A percentile compares a stretch with the other conserved stretches of the same genome.
phyloP scores from a whole-genome alignment of 2,329 filamentous ascomycete genomes.

The Calonectria naviculata region DNA sequence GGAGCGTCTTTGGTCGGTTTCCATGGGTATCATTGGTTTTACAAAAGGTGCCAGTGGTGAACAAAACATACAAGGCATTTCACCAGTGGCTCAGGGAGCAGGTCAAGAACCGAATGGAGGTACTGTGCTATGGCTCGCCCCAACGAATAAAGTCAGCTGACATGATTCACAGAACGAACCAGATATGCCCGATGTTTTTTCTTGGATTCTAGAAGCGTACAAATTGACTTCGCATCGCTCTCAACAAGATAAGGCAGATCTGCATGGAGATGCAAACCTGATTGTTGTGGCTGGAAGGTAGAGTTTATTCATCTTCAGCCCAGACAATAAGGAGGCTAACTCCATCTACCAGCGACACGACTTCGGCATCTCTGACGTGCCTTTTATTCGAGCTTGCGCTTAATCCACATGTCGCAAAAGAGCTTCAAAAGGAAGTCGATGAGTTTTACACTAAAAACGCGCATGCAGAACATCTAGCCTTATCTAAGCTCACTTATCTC shows the following conservation, averaged over 20 bases:
- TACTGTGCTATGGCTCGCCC: not conserved
- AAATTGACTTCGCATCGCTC: not conserved
- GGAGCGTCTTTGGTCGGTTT: not conserved
- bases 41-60: not conserved
- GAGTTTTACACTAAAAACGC: constrained; percentile 42
- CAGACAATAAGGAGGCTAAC: constrained; percentile 13
- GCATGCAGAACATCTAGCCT: constrained; percentile 21
- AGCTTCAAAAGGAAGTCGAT: not conserved
- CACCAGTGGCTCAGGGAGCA: not conserved
- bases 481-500: constrained; percentile 28
- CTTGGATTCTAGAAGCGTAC: not conserved
- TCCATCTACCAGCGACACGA: constrained; percentile 45
- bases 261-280: constrained; percentile 9
- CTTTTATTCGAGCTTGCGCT: constrained; percentile 46
- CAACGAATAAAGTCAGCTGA: not conserved
- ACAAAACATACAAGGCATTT: not conserved
- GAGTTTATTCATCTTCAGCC: not conserved
- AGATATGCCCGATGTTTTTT: not conserved
- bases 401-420: constrained; percentile 19
- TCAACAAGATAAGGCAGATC: not conserved
- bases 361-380: constrained; percentile 44
- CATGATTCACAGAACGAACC: not conserved
- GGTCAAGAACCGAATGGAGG: not conserved
- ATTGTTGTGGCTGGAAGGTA: constrained; percentile 21
- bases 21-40: not conserved